These are phyloP conservation scores for Tuber indicum DNA, from an alignment of 495 filamentous ascomycete species.

Conservation along the genomic window DNA sequence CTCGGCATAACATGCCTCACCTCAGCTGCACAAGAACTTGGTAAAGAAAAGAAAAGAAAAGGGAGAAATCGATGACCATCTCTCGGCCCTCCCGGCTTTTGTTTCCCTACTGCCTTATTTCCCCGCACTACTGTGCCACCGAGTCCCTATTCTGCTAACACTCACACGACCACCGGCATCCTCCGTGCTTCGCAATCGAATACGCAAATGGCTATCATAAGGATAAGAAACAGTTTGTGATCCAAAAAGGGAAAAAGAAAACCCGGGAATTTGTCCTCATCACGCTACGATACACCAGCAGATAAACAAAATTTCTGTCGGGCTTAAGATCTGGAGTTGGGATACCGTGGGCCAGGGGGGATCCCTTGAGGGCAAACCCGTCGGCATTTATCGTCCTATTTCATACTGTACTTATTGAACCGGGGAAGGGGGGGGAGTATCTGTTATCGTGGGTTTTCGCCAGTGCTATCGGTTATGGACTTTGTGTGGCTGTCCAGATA, in stretches of 20 bases:
- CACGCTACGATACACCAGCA: not conserved
- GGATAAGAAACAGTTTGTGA: not conserved
- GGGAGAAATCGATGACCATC: not conserved
- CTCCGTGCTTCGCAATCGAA: not conserved
- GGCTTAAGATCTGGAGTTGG: not conserved
- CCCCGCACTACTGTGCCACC: not conserved
- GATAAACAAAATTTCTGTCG: not conserved
- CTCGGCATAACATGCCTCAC: not conserved
- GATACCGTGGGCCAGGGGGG: not conserved
- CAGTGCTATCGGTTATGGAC: not conserved
- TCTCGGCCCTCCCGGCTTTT: not conserved
- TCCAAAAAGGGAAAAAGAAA: not conserved
- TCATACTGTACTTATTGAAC: not conserved
- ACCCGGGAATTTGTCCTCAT: not conserved
- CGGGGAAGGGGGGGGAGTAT: not conserved
- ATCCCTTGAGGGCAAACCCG: not conserved
- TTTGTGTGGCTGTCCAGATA: not conserved
- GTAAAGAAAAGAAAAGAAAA: not conserved
- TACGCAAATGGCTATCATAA: not conserved
- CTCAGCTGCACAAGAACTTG: not conserved
- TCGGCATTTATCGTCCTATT: not conserved
- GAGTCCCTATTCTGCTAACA: not conserved
- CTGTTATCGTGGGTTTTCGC: not conserved
- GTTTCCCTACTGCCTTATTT: not conserved
- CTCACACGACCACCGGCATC: not conserved